Base-by-base conservation (phyloP, 225 moss, liverwort and hornwort genomes). In the Bryum argenteum region DNA sequence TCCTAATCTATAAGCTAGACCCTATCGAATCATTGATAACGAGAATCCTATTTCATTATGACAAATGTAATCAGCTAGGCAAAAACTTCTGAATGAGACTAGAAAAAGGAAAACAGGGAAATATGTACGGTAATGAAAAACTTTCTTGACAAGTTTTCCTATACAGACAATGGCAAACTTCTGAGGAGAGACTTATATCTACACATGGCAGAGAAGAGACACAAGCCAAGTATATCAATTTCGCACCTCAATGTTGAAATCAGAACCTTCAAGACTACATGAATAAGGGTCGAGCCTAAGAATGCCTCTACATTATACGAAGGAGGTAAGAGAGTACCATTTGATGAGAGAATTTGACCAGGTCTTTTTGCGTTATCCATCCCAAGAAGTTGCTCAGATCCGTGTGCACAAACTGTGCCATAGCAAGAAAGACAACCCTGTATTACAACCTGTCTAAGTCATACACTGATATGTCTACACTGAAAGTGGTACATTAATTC, bases 301-400 rank as follows among this genome's bases (percentile, higher is more conserved):
- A 58, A 81, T 55, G 76, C 81, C 87, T 81, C 87, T 87, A 74
- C 76, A 77, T 81, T 87, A 79, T 84, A 84, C 74, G 77, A 79
- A 56, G 42, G 23, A 60, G 59, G 74, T 52, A 5, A 50, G 57
- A 17, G 83, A 74, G 83, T 97, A 96, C 96, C 96, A 97, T 90
- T 82, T 93, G 84, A 59, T 89, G 91, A 71, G 96, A 90, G 75
- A 97, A 83, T 78, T 89, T 94, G 83, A 97, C 87, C 89, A 97
- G 78, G 84, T 97, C 96, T 87, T 90, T 97, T 82, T 92, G 93
- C 47, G 96, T 97, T 89, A 97, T 94, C 91, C 91, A 94, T 81
- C 96, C 96, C 90, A 97, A 81, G 77, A 97, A 92, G 89, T 89
- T 88, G 96, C 90, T 93, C 93, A 97, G 89, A 86, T 97, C 96